These are phyloP conservation scores for Wallacemonas collosoma DNA, from an alignment of 208 protist genomes.

Conservation along the genomic window DNA sequence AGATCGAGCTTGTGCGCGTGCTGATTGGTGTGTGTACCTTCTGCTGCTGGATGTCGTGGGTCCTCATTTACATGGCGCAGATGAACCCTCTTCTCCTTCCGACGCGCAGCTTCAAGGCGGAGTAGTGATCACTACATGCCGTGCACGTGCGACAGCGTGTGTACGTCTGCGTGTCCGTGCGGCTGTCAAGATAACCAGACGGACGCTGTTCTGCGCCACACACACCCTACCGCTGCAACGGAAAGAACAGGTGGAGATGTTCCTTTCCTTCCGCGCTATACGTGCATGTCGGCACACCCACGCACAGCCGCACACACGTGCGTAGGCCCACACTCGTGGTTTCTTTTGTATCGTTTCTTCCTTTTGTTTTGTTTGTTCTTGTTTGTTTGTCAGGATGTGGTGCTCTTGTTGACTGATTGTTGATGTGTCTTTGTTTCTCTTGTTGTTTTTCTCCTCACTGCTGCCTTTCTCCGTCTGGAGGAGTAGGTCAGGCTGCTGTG, in stretches of 20 bases:
- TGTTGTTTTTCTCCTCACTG: no score
- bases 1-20: conserved; percentile 83
- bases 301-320: conserved; percentile 12
- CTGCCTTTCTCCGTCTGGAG: no score
- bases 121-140: conserved; percentile 33
- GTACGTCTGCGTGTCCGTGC: background rate
- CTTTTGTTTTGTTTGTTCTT: background rate
- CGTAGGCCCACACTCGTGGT: background rate
- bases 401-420: no score
- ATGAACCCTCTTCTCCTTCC: conserved; percentile 90
- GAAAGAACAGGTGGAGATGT: no score
- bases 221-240: no score
- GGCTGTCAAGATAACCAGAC: no score
- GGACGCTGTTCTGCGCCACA: no score
- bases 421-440: no score
- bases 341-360: conserved; percentile 12
- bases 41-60: conserved; percentile 93
- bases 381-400: background rate
- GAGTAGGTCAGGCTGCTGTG: no score
- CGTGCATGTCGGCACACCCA: background rate
- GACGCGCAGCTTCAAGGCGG: conserved; percentile 79
- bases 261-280: no score
- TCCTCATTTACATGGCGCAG: conserved; percentile 94
- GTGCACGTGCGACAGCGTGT: background rate
- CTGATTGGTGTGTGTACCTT: conserved; percentile 69